A percentile compares a stretch with the other conserved stretches of the same genome.
Conservation (phyloP, 352 stramenopile species). For the Plasmopara muralis region DNA sequence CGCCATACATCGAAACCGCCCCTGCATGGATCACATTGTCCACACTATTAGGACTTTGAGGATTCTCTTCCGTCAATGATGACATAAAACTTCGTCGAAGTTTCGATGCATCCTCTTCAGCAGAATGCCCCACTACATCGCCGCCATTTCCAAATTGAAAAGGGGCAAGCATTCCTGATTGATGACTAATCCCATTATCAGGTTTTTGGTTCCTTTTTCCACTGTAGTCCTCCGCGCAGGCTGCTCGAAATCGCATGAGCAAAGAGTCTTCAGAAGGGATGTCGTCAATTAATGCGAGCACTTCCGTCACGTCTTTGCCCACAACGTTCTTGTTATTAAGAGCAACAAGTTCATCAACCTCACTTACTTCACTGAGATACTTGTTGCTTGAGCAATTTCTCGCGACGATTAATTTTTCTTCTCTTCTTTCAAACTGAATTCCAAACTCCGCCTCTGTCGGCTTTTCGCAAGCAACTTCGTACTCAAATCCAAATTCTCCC, state of each 20-base stretch:
- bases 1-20: slow-evolving; percentile 69
- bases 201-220: slow-evolving; percentile 1
- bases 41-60: slow-evolving; percentile 13
- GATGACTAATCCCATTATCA: slow-evolving; percentile 10
- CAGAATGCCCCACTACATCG: slow-evolving; percentile 11
- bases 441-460: slow-evolving; percentile 25
- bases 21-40: slow-evolving; percentile 50
- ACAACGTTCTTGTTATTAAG: slow-evolving; percentile 52
- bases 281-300: slow-evolving; percentile 26
- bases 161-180: slow-evolving; percentile 7
- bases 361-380: slow-evolving; percentile 20
- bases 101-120: slow-evolving; percentile 28
- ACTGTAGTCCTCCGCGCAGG: slow-evolving; percentile 18
- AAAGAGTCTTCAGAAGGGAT: slow-evolving; percentile 28
- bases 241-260: slow-evolving; percentile 44
- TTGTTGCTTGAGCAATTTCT: slow-evolving; percentile 21
- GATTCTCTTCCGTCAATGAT: slow-evolving; percentile 27
- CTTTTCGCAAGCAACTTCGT: slow-evolving; percentile 55
- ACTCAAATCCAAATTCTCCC: slow-evolving; percentile 58
- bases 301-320: slow-evolving; percentile 30
- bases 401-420: slow-evolving; percentile 35
- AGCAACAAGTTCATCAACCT: slow-evolving; percentile 56
- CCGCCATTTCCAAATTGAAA: neutral
- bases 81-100: slow-evolving; percentile 31
- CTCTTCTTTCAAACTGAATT: slow-evolving; percentile 37